Evolutionary conservation across 2,329 filamentous ascomycete species (phyloP).

Genomic region (Botryotinia calthae): DNA sequence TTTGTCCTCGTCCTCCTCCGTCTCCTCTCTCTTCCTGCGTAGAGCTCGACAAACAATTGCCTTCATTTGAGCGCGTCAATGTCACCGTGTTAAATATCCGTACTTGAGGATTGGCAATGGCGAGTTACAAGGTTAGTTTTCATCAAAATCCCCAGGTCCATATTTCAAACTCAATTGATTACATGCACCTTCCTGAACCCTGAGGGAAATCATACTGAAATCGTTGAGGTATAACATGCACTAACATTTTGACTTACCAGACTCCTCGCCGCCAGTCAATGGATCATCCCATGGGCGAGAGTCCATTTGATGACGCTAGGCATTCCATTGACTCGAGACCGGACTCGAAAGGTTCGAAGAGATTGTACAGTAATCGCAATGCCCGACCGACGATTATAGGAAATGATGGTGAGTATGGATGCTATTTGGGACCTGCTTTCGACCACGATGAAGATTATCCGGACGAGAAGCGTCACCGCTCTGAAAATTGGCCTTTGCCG

Average conservation of each 20-base stretch:
- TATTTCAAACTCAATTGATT: conserved; percentile 6
- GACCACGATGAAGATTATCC: conserved; percentile 32
- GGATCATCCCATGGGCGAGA: conserved; percentile 21
- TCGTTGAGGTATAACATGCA: neutral
- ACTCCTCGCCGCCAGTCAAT: conserved; percentile 24
- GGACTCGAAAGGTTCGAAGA: conserved; percentile 39
- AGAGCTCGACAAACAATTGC: neutral
- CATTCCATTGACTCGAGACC: conserved; percentile 21
- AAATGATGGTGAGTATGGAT: conserved; percentile 38
- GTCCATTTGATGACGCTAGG: conserved; percentile 12
- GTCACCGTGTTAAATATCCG: conserved; percentile 11
- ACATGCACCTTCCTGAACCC: conserved; percentile 8
- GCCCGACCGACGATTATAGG: conserved; percentile 25
- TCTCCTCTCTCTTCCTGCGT: neutral
- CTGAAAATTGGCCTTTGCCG: conserved; percentile 45
- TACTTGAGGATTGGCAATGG: conserved; percentile 17
- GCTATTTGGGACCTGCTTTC: conserved; percentile 27
- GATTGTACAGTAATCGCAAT: conserved; percentile 37
- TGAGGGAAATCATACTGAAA: neutral
- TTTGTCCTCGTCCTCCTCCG: neutral
- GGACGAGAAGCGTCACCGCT: conserved; percentile 44
- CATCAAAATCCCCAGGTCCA: neutral
- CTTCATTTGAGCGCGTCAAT: conserved; percentile 16
- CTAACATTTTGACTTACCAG: conserved; percentile 9
- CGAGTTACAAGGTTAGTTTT: conserved; percentile 20